These are phyloP conservation scores for Polyporus arcularius DNA, from an alignment of 768 basidiomycete species.

Conservation along the genomic window DNA sequence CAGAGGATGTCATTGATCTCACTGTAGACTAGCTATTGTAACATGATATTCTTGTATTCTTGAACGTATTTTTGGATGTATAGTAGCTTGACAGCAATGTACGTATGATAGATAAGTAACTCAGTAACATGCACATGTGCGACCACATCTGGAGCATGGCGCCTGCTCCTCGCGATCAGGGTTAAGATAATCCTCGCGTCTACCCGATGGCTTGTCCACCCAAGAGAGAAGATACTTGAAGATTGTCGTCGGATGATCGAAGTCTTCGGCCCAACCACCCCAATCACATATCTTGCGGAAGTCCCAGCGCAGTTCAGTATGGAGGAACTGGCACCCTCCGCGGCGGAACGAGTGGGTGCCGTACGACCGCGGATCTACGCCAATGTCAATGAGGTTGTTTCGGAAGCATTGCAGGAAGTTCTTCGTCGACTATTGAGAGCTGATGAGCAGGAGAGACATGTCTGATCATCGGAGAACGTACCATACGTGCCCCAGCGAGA, in stretches of 20 bases:
- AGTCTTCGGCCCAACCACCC: constrained; percentile 44
- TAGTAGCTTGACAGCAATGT: too few species aligned
- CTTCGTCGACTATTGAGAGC: constrained; percentile 39
- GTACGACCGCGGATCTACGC: constrained; percentile 38
- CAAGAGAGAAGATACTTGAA: constrained; percentile 44
- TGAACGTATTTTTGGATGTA: too few species aligned
- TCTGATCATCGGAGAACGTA: too few species aligned
- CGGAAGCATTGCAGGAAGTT: constrained; percentile 35
- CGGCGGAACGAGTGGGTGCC: constrained; percentile 44
- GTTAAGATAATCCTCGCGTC: constrained; percentile 41
- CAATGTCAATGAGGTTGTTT: constrained; percentile 43
- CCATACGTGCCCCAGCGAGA: too few species aligned
- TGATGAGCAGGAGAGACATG: too few species aligned
- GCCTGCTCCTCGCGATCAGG: constrained; percentile 27
- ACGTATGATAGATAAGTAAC: too few species aligned
- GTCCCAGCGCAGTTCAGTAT: constrained; percentile 34
- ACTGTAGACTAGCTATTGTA: too few species aligned
- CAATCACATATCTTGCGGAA: constrained; percentile 44
- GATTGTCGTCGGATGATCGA: constrained; percentile 36
- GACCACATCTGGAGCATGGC: constrained; percentile 32
- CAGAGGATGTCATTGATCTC: too few species aligned
- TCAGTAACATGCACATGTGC: constrained; percentile 34
- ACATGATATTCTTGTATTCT: too few species aligned
- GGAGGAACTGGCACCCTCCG: constrained; percentile 44
- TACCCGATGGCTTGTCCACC: constrained; percentile 37